A percentile compares a stretch with the other conserved stretches of the same genome.
Evolutionary conservation across 176 grass and related monocot genomes (phyloP).

Genomic region (Eragrostis nindensis): DNA sequence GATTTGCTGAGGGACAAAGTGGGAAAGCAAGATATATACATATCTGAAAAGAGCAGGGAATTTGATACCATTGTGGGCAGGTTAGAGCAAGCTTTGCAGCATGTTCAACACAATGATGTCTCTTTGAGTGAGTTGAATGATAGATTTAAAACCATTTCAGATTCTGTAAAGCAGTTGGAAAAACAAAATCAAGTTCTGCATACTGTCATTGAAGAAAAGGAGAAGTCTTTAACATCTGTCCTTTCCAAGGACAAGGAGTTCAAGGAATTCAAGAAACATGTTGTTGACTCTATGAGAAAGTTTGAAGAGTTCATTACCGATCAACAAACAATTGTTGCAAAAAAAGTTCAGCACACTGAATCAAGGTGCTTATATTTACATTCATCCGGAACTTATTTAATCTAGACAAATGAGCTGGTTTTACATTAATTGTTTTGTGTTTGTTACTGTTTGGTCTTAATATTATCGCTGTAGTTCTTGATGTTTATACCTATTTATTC

Average conservation of each 20-base stretch:
- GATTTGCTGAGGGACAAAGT: conserved; percentile 53
- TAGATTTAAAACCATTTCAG: conserved; percentile 33
- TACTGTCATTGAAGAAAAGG: conserved; percentile 52
- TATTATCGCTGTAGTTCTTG: conserved; percentile 20
- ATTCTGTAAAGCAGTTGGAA: conserved; percentile 44
- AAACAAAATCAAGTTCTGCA: conserved; percentile 50
- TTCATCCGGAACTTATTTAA: conserved; percentile 26
- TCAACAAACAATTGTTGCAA: conserved; percentile 40
- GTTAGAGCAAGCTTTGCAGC: conserved; percentile 50
- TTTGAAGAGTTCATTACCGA: conserved; percentile 45
- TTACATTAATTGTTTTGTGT: conserved; percentile 2
- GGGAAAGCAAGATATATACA: conserved; percentile 45
- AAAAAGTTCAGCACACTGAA: conserved; percentile 49
- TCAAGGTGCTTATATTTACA: conserved; percentile 57
- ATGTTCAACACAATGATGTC: conserved; percentile 48
- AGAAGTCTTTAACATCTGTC: conserved; percentile 40
- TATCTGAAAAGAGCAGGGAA: conserved; percentile 48
- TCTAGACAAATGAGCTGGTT: conserved; percentile 21
- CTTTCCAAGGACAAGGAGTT: conserved; percentile 50
- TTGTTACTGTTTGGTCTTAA: neutral
- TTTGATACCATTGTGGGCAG: conserved; percentile 38
- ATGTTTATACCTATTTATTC: conserved; percentile 1
- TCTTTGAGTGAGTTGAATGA: conserved; percentile 40
- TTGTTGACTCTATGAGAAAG: conserved; percentile 40
- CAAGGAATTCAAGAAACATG: conserved; percentile 32